Evolutionary conservation across 2,329 filamentous ascomycete species (phyloP).

Genomic region (Colletotrichum viniferum): DNA sequence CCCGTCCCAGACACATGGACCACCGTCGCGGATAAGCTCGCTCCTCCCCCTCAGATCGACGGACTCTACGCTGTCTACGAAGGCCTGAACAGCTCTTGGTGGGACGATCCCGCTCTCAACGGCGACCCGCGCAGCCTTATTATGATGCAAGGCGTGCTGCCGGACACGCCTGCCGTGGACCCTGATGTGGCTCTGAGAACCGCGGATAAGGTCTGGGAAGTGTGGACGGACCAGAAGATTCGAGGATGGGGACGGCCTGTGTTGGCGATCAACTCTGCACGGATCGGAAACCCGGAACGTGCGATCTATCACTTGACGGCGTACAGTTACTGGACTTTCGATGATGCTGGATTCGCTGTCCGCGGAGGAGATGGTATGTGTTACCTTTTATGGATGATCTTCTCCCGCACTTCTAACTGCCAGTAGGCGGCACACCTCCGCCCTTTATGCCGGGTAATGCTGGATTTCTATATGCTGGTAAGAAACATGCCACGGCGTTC

Average conservation of each 20-base stretch:
- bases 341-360: conserved; percentile 40
- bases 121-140: conserved; percentile 49
- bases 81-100: conserved; percentile 50
- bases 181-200: conserved; percentile 37
- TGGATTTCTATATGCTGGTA: conserved; percentile 37
- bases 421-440: conserved; percentile 27
- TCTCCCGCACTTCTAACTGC: background rate
- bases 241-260: conserved; percentile 53
- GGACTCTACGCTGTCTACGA: conserved; percentile 60
- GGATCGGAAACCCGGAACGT: conserved; percentile 43
- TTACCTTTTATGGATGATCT: background rate
- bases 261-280: conserved; percentile 48
- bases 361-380: conserved; percentile 29
- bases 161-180: conserved; percentile 41
- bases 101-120: conserved; percentile 38
- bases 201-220: conserved; percentile 39
- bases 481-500: background rate
- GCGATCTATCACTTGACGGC: conserved; percentile 46
- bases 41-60: conserved; percentile 54
- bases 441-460: conserved; percentile 43
- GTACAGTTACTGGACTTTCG: conserved; percentile 45
- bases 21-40: conserved; percentile 53
- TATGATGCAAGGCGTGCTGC: conserved; percentile 49
- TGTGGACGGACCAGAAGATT: conserved; percentile 46
- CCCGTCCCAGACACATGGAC: conserved; percentile 50